These are phyloP conservation scores for Liriodendron chinense DNA, from an alignment of 164 flowering plant species.

Conservation along the genomic window DNA sequence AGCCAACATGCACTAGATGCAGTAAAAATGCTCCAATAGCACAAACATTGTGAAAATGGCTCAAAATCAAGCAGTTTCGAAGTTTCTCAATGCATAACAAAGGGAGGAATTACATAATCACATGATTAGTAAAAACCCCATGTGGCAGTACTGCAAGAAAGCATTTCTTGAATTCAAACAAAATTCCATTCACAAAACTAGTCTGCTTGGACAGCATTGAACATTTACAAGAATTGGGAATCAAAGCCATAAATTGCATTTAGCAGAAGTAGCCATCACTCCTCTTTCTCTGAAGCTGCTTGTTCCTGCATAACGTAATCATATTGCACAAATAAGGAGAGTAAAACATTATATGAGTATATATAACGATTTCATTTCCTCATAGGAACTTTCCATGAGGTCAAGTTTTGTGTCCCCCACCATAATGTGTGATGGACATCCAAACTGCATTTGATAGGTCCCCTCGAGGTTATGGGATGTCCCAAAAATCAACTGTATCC, in stretches of 20 bases:
- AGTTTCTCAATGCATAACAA: too few relatives aligned
- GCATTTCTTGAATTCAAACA: background rate
- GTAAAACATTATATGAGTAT: background rate
- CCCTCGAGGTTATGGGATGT: too few relatives aligned
- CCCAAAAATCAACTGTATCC: too few relatives aligned
- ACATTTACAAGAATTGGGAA: background rate
- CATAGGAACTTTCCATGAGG: too few relatives aligned
- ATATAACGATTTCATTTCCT: too few relatives aligned
- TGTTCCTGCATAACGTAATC: background rate
- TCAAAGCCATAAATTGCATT: background rate
- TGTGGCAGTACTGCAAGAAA: background rate
- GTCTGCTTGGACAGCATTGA: background rate
- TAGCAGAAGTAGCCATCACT: slow-evolving; percentile 4
- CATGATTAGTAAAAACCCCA: background rate
- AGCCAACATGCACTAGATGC: too few relatives aligned
- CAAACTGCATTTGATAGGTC: too few relatives aligned
- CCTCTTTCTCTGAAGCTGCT: slow-evolving; percentile 32
- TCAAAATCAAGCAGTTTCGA: too few relatives aligned
- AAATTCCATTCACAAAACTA: background rate
- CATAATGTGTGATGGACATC: too few relatives aligned
- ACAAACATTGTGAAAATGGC: too few relatives aligned
- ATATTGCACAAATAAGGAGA: background rate
- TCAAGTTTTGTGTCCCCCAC: too few relatives aligned
- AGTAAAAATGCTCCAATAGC: too few relatives aligned
- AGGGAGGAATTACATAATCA: background rate